Base-by-base conservation (phyloP, 306 rosid species). In the Mimosa pudica region DNA sequence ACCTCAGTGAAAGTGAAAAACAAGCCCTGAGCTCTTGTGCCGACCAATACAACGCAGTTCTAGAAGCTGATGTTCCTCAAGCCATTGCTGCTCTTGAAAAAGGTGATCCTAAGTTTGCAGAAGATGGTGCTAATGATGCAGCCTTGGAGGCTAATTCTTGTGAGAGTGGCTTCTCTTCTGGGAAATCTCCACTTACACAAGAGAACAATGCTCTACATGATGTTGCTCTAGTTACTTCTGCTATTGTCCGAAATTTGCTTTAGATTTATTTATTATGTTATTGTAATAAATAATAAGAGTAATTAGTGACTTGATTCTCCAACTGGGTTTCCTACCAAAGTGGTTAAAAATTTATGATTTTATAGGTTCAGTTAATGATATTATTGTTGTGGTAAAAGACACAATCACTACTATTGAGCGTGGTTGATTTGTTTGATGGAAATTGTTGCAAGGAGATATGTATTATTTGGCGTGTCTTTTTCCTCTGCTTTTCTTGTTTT, bases 71-170 rank as follows among this genome's bases (percentile, higher is more conserved):
- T 62, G 71, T 87, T 6, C 75, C 88, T n/a, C n/a, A 47, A 42
- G 87, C 91, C 67, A 18, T 47, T 70, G 83, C 75, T 47, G 88
- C 81, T 76, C 51, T 89, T 51, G 20, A 75, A 6, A 76, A 47
- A 41, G 90, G 87, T 5, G 65, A 82, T 54, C 79, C 84, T 1
- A 88, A 84, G 58, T 79, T 82, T 48, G 92, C 92, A 0, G 79
- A 80, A 83, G 60, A 82, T 9, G 77, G 83, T 18, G 79, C 83
- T 0, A 64, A 71, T 32, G 90, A 89, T 47, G 86, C 81, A 16
- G 82, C 70, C 10, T 3, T 16, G 35, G 89, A 84, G 70, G 87
- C 82, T 11, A 63, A 2, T 36, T 10, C 71, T 6, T 90, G 90
- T 57, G 87, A 86, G 78, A 20, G 8, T 0, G 38, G 61, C 1